Evolutionary conservation across 306 rosid genomes (phyloP), one percentile per base, ranked within the genome.

Genomic region (Prunus mongolica): DNA sequence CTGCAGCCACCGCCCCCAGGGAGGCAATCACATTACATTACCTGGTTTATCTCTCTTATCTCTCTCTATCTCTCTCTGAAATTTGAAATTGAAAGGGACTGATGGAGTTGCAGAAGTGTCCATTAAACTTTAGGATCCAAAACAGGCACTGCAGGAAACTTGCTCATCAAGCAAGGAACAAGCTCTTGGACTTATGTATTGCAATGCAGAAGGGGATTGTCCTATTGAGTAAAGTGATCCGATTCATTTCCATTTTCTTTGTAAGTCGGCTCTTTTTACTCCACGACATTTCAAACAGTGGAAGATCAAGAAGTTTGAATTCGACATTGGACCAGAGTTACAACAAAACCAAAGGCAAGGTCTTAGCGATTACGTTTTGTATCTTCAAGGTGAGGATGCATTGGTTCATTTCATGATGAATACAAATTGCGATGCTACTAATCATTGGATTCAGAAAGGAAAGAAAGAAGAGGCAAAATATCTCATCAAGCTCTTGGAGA

Each of bases 331-430:
- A 38, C 6, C 86, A 20, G 88, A 62, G 10, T 73, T 82, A 30
- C 50, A 18, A 38, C 34, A 61, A 20, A 73, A 38, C 44, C 62
- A 62, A 4, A 87, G 68, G 72, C 28, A 69, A 18, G 96, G 90
- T 69, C 82, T 94, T 0, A 80, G 93, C 15, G 69, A 84, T 60
- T 94, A 85, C 73, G 90, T 94, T 81, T 72, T 94, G 61, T 87
- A 88, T 81, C 98, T 94, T 22, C 91, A 90, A 85, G 98, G 97
- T 12, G 98, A 94, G 80, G 91, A 91, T 62, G 89, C 78, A 12
- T 82, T 94, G 18, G 96, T 87, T 77, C 84, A 62, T 56, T 78
- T 82, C 79, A 91, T 94, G 94, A 27, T 88, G 81, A 83, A 71
- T 65, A 22, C 79, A 11, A 90, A 90, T 47, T 74, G 86, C 24